These are phyloP conservation scores for Xylaria digitata DNA, from an alignment of 2,329 filamentous ascomycete species.

Conservation along the genomic window DNA sequence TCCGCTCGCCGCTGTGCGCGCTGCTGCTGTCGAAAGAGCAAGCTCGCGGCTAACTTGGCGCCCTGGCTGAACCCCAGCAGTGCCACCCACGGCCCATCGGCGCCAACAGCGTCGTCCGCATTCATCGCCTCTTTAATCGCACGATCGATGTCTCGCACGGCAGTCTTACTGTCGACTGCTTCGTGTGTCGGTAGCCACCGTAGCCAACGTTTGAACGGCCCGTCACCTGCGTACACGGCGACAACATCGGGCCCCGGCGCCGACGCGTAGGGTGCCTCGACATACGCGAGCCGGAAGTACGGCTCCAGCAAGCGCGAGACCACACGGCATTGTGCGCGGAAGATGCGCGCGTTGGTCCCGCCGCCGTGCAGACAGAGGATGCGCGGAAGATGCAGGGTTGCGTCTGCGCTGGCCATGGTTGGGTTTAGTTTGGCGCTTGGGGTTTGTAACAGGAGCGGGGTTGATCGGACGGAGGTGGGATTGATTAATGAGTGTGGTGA, in stretches of 20 bases:
- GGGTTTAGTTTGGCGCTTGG: slow-evolving; percentile 5
- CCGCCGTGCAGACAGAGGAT: slow-evolving; percentile 86
- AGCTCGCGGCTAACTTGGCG: slow-evolving; percentile 68
- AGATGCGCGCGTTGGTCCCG: slow-evolving; percentile 77
- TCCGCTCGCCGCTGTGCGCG: slow-evolving; percentile 43
- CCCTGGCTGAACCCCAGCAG: slow-evolving; percentile 76
- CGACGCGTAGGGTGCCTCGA: slow-evolving; percentile 74
- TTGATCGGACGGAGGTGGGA: neutral
- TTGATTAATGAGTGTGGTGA: neutral
- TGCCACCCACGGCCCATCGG: slow-evolving; percentile 68
- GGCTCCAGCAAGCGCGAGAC: slow-evolving; percentile 58
- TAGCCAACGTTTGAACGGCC: slow-evolving; percentile 72
- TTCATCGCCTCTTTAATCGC: slow-evolving; percentile 61
- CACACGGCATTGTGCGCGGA: slow-evolving; percentile 73
- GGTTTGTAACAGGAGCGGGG: slow-evolving; percentile 6
- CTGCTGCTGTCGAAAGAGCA: slow-evolving; percentile 72
- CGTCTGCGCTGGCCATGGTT: slow-evolving; percentile 31
- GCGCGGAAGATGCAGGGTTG: slow-evolving; percentile 63
- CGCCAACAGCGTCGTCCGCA: slow-evolving; percentile 61
- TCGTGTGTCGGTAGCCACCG: slow-evolving; percentile 70
- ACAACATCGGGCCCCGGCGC: slow-evolving; percentile 71
- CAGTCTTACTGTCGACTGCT: slow-evolving; percentile 56
- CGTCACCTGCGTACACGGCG: slow-evolving; percentile 72
- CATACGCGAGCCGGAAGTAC: slow-evolving; percentile 77
- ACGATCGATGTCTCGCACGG: slow-evolving; percentile 55